These are phyloP conservation scores for Phytophthora hybrid DNA, from an alignment of 352 stramenopile species.

Conservation along the genomic window DNA sequence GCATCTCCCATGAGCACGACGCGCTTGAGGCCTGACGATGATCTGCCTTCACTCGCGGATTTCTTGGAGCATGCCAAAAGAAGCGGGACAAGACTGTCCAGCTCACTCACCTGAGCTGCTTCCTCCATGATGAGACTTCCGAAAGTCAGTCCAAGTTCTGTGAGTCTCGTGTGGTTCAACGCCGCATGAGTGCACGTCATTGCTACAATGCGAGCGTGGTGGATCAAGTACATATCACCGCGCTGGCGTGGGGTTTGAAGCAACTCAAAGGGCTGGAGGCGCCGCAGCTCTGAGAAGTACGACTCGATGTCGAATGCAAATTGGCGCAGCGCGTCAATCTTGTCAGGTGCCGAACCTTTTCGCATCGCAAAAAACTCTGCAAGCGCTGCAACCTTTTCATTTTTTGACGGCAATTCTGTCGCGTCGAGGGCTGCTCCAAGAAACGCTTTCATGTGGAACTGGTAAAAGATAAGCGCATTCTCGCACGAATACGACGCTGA, in stretches of 20 bases:
- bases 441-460: conserved; percentile 87
- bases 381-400: conserved; percentile 34
- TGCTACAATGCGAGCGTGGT: conserved; percentile 94
- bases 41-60: conserved; percentile 7
- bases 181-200: conserved; percentile 98
- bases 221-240: conserved; percentile 95
- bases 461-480: conserved; percentile 96
- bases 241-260: conserved; percentile 93
- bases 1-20: conserved; percentile 96
- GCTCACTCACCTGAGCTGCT: conserved; percentile 94
- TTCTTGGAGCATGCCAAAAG: conserved; percentile 78
- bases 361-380: conserved; percentile 53
- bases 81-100: conserved; percentile 94
- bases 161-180: conserved; percentile 85
- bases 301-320: conserved; percentile 80
- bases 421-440: conserved; percentile 57
- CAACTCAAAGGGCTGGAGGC: conserved; percentile 96
- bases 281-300: conserved; percentile 94
- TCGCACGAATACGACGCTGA: conserved; percentile 96
- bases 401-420: conserved; percentile 21
- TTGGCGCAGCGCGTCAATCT: conserved; percentile 35
- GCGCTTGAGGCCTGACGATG: conserved; percentile 82
- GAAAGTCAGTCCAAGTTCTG: conserved; percentile 84
- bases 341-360: conserved; percentile 35
- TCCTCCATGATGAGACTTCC: conserved; percentile 96